phyloP scores from a whole-genome alignment of 78 protist genomes.

The Dictyostelium discoideum region dicty_2.7 NC_007090.3:1428001-1428500 shows the following conservation, averaged over 20 bases:
- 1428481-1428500: slow-evolving; percentile 92
- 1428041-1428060: neutral
- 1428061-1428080: slow-evolving; percentile 17
- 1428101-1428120: neutral
- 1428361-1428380: too few relatives aligned
- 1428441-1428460: slow-evolving; percentile 90
- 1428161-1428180: too few relatives aligned
- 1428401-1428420: slow-evolving; percentile 76
- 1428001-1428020: too few relatives aligned
- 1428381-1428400: slow-evolving; percentile 38
- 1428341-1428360: neutral
- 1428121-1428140: too few relatives aligned
- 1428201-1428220: neutral
- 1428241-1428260: slow-evolving; percentile 37
- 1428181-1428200: too few relatives aligned
- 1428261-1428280: slow-evolving; percentile 48
- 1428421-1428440: slow-evolving; percentile 88
- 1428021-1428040: too few relatives aligned
- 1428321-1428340: neutral
- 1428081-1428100: slow-evolving; percentile 41
- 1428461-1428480: slow-evolving; percentile 80
- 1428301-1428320: slow-evolving; percentile 79
- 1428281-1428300: slow-evolving; percentile 80
- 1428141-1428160: too few relatives aligned
- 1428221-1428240: slow-evolving; percentile 72